Evolutionary conservation across 2,329 filamentous ascomycete genomes (phyloP), one percentile per base, ranked within the genome.

Genomic region (Fusarium scirpi): DNA sequence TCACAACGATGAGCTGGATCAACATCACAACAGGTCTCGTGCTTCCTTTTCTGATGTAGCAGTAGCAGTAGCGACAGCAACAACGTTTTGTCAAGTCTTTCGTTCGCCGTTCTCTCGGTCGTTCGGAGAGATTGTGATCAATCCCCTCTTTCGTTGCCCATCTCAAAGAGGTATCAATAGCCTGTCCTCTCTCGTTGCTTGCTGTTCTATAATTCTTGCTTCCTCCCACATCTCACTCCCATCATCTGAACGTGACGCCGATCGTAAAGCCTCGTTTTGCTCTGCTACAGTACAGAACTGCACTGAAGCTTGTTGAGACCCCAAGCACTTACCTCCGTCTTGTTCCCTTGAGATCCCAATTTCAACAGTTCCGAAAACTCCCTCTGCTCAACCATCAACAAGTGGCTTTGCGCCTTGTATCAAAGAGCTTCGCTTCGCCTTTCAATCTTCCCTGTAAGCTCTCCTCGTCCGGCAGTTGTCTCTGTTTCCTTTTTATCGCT

Each of bases 11-110:
- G 69, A 62, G 64, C 52, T 72, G 64, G 61, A 62, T 74, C 69
- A 72, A 71, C 69, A 76, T 73, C 74, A 71, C 67, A 58, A 58
- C 61, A 67, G 69, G 69, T 71, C 69, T 71, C 69, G 71, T 69
- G 69, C 68, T 59, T 44, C 54, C 24, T 52, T 59, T 55, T 58
- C 34, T 45, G 55, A 62, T 70, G 62, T 62, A 64, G 63, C 44
- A 65, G 62, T 57, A 67, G 61, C 47, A 66, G 44, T 46, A 64
- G 24, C 43, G 45, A 27, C 34, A 63, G 41, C 27, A 55, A 46
- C 55, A 45, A 20, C 41, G 22, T 29, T 20, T 47, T 47, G 18
- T 16, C 25, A 25, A 47, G 27, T 18, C 52, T 46, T 22, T 32
- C n/a, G 47, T 40, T 66, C 64, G 62, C 62, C 62, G 29, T 67